Percentiles rank a stretch among this genome's conserved stretches.
Conservation (phyloP, 2,329 filamentous ascomycete genomes). For the Metarhizium robertsii region DNA sequence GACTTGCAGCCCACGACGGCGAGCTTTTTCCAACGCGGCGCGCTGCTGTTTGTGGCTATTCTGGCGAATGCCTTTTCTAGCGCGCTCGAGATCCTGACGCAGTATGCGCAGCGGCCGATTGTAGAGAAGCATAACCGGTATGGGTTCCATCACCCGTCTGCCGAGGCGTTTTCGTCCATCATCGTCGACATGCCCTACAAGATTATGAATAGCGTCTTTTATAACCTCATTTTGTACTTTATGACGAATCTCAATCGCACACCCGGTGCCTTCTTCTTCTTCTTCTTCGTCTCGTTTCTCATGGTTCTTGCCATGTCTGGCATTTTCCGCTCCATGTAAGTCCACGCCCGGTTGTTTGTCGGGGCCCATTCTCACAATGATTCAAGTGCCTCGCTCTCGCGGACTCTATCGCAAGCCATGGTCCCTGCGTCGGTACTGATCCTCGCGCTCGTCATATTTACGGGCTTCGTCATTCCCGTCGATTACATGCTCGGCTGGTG, state of each 20-base stretch:
- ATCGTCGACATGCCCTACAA: conserved; percentile 74
- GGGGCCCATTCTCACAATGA: too few species aligned
- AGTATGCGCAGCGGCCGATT: conserved; percentile 82
- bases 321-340: conserved; percentile 64
- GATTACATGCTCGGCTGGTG: conserved; percentile 76
- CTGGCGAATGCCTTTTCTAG: too few species aligned
- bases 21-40: conserved; percentile 30
- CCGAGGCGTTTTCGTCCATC: conserved; percentile 78
- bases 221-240: conserved; percentile 74
- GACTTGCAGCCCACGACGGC: not conserved
- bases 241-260: conserved; percentile 70
- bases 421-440: conserved; percentile 51
- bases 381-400: conserved; percentile 51
- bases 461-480: conserved; percentile 57
- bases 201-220: conserved; percentile 57
- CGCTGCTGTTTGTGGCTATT: conserved; percentile 25
- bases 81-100: conserved; percentile 38
- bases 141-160: conserved; percentile 81
- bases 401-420: conserved; percentile 56
- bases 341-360: too few species aligned
- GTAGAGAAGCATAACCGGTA: conserved; percentile 84
- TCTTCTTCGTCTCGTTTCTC: conserved; percentile 64
- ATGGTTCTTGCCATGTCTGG: conserved; percentile 73
- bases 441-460: conserved; percentile 56
- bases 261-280: conserved; percentile 60